These are phyloP conservation scores for Ogataea dorogensis DNA, from an alignment of 805 yeast genomes.

Conservation along the genomic window DNA sequence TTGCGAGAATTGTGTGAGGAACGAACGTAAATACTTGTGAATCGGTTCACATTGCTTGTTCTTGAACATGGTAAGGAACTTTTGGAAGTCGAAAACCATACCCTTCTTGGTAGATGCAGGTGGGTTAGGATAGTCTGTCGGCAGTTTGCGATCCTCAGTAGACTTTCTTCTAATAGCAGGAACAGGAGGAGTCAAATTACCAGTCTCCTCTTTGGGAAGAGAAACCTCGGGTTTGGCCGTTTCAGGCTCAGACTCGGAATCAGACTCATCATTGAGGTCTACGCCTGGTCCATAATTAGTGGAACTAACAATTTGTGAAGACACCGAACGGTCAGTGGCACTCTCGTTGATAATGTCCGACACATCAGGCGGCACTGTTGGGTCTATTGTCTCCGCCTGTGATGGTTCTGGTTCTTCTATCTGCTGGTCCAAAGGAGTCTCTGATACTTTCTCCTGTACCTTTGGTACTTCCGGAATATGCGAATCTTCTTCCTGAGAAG, in stretches of 20 bases:
- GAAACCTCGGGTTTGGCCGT: slow-evolving; percentile 3
- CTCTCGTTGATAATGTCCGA: too few relatives aligned
- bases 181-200: neutral
- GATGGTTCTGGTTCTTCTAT: slow-evolving; percentile 1
- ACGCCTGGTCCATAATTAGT: slow-evolving; percentile 25
- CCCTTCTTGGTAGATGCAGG: slow-evolving; percentile 30
- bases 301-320: slow-evolving; percentile 21
- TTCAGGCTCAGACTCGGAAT: slow-evolving; percentile 9
- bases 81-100: slow-evolving; percentile 74
- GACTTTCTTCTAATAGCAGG: slow-evolving; percentile 4
- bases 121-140: slow-evolving; percentile 29
- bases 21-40: slow-evolving; percentile 81
- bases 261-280: slow-evolving; percentile 19
- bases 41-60: slow-evolving; percentile 82
- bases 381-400: too few relatives aligned
- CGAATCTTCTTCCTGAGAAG: neutral
- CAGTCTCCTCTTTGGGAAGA: slow-evolving; percentile 1
- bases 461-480: neutral
- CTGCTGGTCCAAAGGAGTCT: neutral
- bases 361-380: neutral
- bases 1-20: slow-evolving; percentile 70
- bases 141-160: slow-evolving; percentile 3
- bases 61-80: slow-evolving; percentile 69
- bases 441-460: neutral
- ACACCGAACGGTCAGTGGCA: neutral